Evolutionary conservation across 2,329 filamentous ascomycete species (phyloP), one percentile per base, ranked within the genome.

Genomic region (Colletotrichum sp.): DNA sequence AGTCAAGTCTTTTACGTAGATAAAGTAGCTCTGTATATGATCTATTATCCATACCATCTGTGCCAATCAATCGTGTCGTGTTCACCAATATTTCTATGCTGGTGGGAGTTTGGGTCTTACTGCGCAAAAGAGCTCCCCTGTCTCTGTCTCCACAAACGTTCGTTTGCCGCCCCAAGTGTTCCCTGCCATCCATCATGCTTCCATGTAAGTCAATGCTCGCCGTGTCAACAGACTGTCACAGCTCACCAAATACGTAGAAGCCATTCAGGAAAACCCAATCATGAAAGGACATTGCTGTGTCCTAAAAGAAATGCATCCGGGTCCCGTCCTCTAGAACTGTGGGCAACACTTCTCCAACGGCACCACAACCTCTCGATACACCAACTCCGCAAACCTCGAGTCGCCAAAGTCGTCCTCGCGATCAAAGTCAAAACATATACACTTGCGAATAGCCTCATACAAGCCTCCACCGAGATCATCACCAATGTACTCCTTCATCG

Each of bases 11-110:
- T 82, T 78, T 82, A 79, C 81, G 82, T 86, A 88, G 84, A 86
- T 85, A 84, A 34, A 81, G 80, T 85, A 82, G 83, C 82, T 85
- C 82, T 86, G 84, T 87, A 86, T 82, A 87, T 87, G 83, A 81
- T 80, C 79, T 80, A 76, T 82, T 79, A 80, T 82, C 78, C 75
- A 80, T 36, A 28, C 32, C 59, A 36, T n/a, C 1, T 21, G 44
- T 49, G n/a, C 44, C 44, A 13, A 13, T 21, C 44, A 49, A 49
- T n/a, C 6, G 44, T 49, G 44, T 7, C 18, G 9, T 13, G 6
- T 4, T 21, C 28, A 15, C 36, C 9, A 32, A 26, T 18, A 26
- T 16, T 1, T 12, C 13, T 4, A 12, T 21, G n/a, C n/a, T 21
- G 5, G 10, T 13, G 10, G 3, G n/a, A 49, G 44, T n/a, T 49